Evolutionary conservation across 768 basidiomycete genomes (phyloP).

Genomic region (Scleroderma bovista): DNA sequence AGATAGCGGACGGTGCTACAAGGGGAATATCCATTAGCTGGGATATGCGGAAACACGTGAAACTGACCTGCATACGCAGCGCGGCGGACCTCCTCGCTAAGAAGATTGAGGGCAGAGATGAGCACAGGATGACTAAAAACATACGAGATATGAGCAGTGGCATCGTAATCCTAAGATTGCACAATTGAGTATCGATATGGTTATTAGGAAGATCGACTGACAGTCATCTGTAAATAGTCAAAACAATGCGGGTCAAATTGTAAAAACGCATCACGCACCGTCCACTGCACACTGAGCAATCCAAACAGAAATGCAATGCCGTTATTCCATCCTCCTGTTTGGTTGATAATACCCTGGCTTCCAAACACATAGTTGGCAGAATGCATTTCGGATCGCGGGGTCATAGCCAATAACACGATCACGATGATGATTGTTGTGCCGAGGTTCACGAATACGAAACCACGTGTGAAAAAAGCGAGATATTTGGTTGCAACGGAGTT

Average conservation of each 20-base stretch:
- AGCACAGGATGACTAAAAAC: slow-evolving; percentile 17
- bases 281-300: slow-evolving; percentile 83
- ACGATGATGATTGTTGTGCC: slow-evolving; percentile 81
- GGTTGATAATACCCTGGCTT: slow-evolving; percentile 64
- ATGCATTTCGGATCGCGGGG: slow-evolving; percentile 74
- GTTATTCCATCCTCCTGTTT: slow-evolving; percentile 72
- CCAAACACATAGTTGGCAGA: slow-evolving; percentile 77
- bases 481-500: slow-evolving; percentile 73
- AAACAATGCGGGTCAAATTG: not conserved
- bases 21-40: not conserved
- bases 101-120: not conserved
- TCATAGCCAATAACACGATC: slow-evolving; percentile 75
- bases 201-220: slow-evolving; percentile 17
- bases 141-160: slow-evolving; percentile 77
- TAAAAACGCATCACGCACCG: slow-evolving; percentile 39
- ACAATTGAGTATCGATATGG: not conserved
- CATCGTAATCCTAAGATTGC: slow-evolving; percentile 62
- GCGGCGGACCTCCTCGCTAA: slow-evolving; percentile 72
- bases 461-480: slow-evolving; percentile 66
- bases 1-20: slow-evolving; percentile 52
- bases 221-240: slow-evolving; percentile 47
- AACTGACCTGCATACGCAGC: slow-evolving; percentile 67
- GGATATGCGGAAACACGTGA: slow-evolving; percentile 19
- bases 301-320: slow-evolving; percentile 85
- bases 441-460: slow-evolving; percentile 85